Conservation (phyloP, 768 basidiomycete genomes). For the Coprinellus aureogranulatus region DNA sequence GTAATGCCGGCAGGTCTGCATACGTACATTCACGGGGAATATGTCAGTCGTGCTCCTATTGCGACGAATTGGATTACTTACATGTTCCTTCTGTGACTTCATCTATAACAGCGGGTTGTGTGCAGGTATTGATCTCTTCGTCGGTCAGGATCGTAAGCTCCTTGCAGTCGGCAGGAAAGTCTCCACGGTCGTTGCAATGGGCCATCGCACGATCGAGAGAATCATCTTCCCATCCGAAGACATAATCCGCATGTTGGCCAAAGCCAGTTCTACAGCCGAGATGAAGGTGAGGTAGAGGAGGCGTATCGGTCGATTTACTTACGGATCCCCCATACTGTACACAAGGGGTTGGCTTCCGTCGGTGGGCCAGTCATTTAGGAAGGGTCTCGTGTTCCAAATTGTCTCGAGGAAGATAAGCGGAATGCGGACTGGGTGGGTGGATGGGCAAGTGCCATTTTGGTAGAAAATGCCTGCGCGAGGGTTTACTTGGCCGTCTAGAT, state of each 20-base stretch:
- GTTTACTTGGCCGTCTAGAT: background rate
- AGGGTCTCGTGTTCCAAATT: slow-evolving; percentile 6
- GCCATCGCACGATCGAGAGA: slow-evolving; percentile 9
- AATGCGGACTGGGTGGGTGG: slow-evolving; percentile 6
- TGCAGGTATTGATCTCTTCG: slow-evolving; percentile 5
- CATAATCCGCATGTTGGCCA: slow-evolving; percentile 11
- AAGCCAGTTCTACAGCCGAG: slow-evolving; percentile 1
- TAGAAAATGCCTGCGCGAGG: slow-evolving; percentile 1
- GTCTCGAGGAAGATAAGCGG: slow-evolving; percentile 8
- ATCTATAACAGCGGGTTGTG: background rate
- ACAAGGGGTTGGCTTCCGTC: slow-evolving; percentile 11
- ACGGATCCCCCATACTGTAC: slow-evolving; percentile 11
- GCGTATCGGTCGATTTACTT: background rate
- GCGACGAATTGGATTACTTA: background rate
- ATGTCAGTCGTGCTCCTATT: background rate
- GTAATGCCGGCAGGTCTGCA: slow-evolving; percentile 3
- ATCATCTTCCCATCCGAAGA: slow-evolving; percentile 11
- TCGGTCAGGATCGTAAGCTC: slow-evolving; percentile 4
- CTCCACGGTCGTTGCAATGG: slow-evolving; percentile 3
- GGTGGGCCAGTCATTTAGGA: slow-evolving; percentile 4
- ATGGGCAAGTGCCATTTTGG: slow-evolving; percentile 1
- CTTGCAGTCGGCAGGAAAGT: slow-evolving; percentile 2
- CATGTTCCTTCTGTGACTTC: slow-evolving; percentile 8
- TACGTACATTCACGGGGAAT: background rate
- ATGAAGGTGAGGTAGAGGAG: background rate